Evolutionary conservation across 2,329 filamentous ascomycete genomes (phyloP).

Genomic region (Talaromyces sp.): DNA sequence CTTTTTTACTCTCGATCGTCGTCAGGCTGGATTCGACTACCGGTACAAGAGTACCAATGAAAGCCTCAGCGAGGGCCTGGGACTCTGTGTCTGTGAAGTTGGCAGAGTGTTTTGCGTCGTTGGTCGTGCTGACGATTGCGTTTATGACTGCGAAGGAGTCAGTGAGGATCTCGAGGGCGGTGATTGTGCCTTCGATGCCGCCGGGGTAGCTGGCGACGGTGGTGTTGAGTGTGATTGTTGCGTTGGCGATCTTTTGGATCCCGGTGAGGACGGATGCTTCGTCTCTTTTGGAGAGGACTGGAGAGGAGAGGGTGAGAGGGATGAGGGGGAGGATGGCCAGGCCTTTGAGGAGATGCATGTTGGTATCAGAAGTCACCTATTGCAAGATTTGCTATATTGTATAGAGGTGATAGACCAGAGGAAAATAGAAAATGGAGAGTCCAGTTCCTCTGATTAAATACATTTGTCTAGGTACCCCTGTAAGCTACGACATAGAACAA

Average conservation of each 20-base stretch:
- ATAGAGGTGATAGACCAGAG: not conserved
- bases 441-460: conserved; percentile 7
- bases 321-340: conserved; percentile 2
- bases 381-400: not conserved
- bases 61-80: not conserved
- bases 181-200: conserved; percentile 11
- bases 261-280: conserved; percentile 11
- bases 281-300: conserved; percentile 11
- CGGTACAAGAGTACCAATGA: conserved; percentile 3
- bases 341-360: not conserved
- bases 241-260: conserved; percentile 7
- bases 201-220: conserved; percentile 7
- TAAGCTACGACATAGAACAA: not conserved
- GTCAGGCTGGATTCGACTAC: conserved; percentile 11
- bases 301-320: conserved; percentile 4
- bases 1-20: conserved; percentile 10
- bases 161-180: conserved; percentile 7
- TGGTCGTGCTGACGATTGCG: conserved; percentile 10
- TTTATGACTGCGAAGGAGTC: conserved; percentile 10
- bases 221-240: conserved; percentile 8
- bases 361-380: not conserved
- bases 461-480: not conserved
- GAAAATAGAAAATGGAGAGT: not conserved
- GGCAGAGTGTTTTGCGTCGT: conserved; percentile 11
- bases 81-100: conserved; percentile 15